Evolutionary conservation across 345 rosid species (phyloP).

Genomic region (Anacardium occidentale): DNA sequence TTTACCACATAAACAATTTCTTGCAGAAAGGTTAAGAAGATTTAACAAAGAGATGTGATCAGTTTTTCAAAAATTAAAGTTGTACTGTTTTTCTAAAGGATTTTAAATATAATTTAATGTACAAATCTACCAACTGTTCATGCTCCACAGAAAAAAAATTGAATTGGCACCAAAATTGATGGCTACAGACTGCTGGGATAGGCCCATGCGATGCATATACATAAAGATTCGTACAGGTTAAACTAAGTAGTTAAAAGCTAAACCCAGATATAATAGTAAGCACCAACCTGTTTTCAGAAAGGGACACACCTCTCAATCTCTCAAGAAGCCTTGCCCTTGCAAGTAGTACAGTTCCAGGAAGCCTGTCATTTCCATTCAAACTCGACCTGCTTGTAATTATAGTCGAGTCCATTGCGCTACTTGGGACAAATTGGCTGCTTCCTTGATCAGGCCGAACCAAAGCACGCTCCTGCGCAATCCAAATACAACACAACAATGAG

Average conservation of each 20-base stretch:
- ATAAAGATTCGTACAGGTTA: too few species aligned
- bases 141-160: neutral
- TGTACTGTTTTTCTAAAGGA: neutral
- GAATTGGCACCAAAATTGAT: neutral
- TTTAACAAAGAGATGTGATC: neutral
- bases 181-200: neutral
- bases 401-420: constrained; percentile 38
- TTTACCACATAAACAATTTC: neutral
- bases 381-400: constrained; percentile 37
- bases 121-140: neutral
- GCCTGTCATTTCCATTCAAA: constrained; percentile 56
- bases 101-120: too few species aligned
- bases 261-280: neutral
- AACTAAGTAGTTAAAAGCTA: neutral
- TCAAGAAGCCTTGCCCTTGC: constrained; percentile 93
- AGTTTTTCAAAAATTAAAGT: neutral
- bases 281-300: constrained; percentile 63
- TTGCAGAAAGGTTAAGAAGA: neutral
- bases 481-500: constrained; percentile 10
- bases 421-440: constrained; percentile 34
- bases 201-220: neutral
- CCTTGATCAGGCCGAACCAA: constrained; percentile 39
- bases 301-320: constrained; percentile 77
- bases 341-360: constrained; percentile 88
- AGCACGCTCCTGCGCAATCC: constrained; percentile 51